These are phyloP conservation scores for Acephala macrosclerotiorum DNA, from an alignment of 2,329 filamentous ascomycete genomes.

Conservation along the genomic window DNA sequence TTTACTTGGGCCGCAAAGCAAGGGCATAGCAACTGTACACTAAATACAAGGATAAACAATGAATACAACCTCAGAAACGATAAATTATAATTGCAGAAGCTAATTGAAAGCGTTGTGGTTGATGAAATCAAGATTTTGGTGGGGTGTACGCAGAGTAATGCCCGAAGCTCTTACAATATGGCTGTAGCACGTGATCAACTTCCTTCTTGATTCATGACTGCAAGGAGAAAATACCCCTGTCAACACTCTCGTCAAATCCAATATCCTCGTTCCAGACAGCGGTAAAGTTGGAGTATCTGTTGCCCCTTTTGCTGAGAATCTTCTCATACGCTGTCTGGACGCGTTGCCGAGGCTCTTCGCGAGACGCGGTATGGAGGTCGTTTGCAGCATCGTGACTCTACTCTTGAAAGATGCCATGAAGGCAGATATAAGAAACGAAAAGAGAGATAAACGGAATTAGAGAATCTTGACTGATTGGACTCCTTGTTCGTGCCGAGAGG, in stretches of 20 bases:
- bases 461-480: neutral
- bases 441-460: neutral
- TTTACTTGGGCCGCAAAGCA: too few relatives aligned
- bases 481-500: neutral
- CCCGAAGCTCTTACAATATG: conserved; percentile 67
- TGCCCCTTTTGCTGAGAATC: conserved; percentile 12
- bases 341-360: conserved; percentile 1
- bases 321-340: neutral
- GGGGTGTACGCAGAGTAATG: too few relatives aligned
- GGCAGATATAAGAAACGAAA: neutral
- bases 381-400: conserved; percentile 24
- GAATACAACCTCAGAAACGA: too few relatives aligned
- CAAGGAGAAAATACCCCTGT: conserved; percentile 70
- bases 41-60: too few relatives aligned
- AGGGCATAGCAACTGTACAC: too few relatives aligned
- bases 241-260: conserved; percentile 94
- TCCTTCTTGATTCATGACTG: neutral
- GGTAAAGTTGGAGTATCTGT: conserved; percentile 55
- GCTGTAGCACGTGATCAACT: conserved; percentile 58
- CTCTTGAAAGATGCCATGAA: neutral
- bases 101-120: too few relatives aligned
- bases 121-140: too few relatives aligned
- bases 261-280: conserved; percentile 81
- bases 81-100: too few relatives aligned
- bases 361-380: conserved; percentile 4